These are phyloP conservation scores for Pythium chondricola DNA, from an alignment of 352 stramenopile species.

Conservation along the genomic window DNA sequence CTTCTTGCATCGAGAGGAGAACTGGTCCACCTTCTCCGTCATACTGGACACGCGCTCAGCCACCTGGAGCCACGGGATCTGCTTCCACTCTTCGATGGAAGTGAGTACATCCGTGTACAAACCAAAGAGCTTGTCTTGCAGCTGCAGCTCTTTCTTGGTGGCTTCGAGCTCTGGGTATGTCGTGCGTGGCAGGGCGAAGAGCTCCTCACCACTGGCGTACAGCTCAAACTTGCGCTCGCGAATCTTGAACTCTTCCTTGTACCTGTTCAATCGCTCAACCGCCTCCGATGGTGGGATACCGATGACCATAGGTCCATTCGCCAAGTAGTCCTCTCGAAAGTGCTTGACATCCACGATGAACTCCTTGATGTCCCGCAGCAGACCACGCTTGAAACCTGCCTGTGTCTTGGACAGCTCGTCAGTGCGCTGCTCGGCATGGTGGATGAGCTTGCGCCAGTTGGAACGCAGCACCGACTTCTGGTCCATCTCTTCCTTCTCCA, in stretches of 20 bases:
- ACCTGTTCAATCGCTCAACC: slow-evolving; percentile 95
- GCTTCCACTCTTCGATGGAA: slow-evolving; percentile 97
- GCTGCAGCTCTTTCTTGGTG: slow-evolving; percentile 96
- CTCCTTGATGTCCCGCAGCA: slow-evolving; percentile 95
- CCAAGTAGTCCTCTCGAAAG: slow-evolving; percentile 94
- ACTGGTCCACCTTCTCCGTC: slow-evolving; percentile 96
- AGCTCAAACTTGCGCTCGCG: slow-evolving; percentile 96
- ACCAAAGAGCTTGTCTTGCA: slow-evolving; percentile 93
- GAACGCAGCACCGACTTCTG: slow-evolving; percentile 96
- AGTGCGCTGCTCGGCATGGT: slow-evolving; percentile 90
- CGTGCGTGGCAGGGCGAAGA: slow-evolving; percentile 95
- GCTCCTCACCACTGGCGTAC: slow-evolving; percentile 94
- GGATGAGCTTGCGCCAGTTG: slow-evolving; percentile 97
- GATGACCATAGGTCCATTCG: slow-evolving; percentile 97
- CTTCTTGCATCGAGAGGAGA: slow-evolving; percentile 95
- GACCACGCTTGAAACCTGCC: slow-evolving; percentile 92
- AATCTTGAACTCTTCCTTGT: slow-evolving; percentile 98
- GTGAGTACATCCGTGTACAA: slow-evolving; percentile 97
- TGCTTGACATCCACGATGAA: slow-evolving; percentile 96
- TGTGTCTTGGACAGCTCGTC: slow-evolving; percentile 96
- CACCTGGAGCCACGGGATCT: slow-evolving; percentile 93
- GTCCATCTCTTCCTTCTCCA: slow-evolving; percentile 99
- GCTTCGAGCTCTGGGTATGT: slow-evolving; percentile 96
- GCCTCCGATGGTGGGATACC: slow-evolving; percentile 94
- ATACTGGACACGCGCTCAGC: slow-evolving; percentile 93